phyloP scores from a whole-genome alignment of 2,329 filamentous ascomycete species.

The Colletotrichum tanaceti region DNA sequence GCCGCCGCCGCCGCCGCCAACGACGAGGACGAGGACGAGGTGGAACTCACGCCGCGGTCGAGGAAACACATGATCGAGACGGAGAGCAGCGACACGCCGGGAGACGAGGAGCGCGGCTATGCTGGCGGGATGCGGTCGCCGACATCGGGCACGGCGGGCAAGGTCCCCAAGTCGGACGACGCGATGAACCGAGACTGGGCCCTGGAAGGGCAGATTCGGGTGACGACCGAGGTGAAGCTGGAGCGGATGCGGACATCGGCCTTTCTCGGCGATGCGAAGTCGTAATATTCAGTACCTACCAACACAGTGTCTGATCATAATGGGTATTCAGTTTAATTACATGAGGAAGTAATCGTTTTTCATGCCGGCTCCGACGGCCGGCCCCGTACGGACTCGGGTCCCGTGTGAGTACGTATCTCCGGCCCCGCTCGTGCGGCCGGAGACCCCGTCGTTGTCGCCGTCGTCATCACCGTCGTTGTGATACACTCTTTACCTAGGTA shows the following conservation, averaged over 20 bases:
- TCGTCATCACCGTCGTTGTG: too few relatives aligned
- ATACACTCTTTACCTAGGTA: not conserved
- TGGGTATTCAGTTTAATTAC: not conserved
- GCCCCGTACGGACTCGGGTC: not conserved
- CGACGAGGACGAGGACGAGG: constrained; percentile 32
- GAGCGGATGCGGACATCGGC: constrained; percentile 26
- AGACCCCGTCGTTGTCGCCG: too few relatives aligned
- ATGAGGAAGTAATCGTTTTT: too few relatives aligned
- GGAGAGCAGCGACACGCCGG: constrained; percentile 1
- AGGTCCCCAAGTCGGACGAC: constrained; percentile 33
- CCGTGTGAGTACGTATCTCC: not conserved
- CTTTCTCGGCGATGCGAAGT: not conserved
- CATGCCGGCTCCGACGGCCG: not conserved
- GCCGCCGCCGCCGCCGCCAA: not conserved
- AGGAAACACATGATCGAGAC: constrained; percentile 7
- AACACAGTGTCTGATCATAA: not conserved
- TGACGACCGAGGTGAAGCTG: constrained; percentile 33
- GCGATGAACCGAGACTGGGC: constrained; percentile 16
- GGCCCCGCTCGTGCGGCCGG: not conserved
- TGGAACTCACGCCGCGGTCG: constrained; percentile 33
- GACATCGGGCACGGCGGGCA: constrained; percentile 17
- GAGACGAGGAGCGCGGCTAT: constrained; percentile 33
- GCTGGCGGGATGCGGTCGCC: constrained; percentile 9
- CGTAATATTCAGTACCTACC: not conserved
- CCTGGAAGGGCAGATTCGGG: constrained; percentile 22